Evolutionary conservation across 2,329 filamentous ascomycete genomes (phyloP), one percentile per base, ranked within the genome.

Genomic region (Fulvia fulva): DNA sequence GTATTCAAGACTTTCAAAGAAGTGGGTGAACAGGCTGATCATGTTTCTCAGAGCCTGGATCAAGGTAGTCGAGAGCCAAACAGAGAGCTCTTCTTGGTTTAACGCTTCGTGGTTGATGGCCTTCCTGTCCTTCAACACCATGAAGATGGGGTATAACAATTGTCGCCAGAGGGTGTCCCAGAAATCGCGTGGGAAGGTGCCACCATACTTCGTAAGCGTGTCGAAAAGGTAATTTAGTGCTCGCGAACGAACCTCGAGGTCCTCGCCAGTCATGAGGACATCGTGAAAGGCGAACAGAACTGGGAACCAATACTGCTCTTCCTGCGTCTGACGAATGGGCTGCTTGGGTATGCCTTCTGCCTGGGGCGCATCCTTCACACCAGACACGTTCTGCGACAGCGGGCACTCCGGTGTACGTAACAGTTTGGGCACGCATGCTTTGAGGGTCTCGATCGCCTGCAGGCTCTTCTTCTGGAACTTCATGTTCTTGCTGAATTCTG

Each of bases 121-220:
- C 63, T 94, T 91, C 5, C 68, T 64, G 19, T 94, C 97, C 65
- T 96, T 91, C 45, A 99, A 77, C 1, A 99, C 95, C 83, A 97
- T 92, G 77, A 99, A 99, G 66, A 99, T 99, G 0, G 94, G 95
- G 67, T 96, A 97, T 1, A 99, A 83, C 59, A 99, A 84, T 73
- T 99, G 94, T 51, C 93, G 86, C 92, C 94, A 99, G 0, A 99
- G 82, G 19, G 94, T 96, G 73, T 99, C 94, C 94, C 94, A 99
- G 73, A 99, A 99, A 55, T 96, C 91, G 1, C 87, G 80, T 3
- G 93, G 91, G 68, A 97, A 99, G 65, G 91, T 89, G 19, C 90
- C 89, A 34, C 95, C 94, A 67, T 97, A 94, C 62, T 85, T 86
- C 58, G 96, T 87, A 6, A 99, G 81, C 0, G 91, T 91, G 59